Evolutionary conservation across 495 filamentous ascomycete genomes (phyloP).

Genomic region (Eremomyces bilateralis): DNA sequence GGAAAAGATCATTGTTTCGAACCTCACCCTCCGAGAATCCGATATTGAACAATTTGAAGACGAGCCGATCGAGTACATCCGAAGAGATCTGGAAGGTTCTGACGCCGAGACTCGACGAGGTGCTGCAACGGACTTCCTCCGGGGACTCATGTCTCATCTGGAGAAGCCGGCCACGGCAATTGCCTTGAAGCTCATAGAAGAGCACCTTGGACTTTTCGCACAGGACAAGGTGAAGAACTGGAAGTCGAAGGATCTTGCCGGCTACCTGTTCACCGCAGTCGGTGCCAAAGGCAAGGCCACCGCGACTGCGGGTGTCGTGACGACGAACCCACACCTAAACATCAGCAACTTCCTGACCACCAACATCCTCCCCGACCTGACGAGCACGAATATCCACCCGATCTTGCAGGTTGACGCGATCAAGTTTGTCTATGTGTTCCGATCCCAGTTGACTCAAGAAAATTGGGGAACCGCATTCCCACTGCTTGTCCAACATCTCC

Average conservation of each 20-base stretch:
- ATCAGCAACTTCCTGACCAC: conserved; percentile 84
- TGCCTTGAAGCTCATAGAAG: conserved; percentile 59
- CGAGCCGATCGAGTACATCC: conserved; percentile 96
- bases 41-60: conserved; percentile 95
- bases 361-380: conserved; percentile 65
- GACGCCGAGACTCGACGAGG: conserved; percentile 82
- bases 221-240: conserved; percentile 52
- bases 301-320: conserved; percentile 38
- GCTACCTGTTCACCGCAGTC: conserved; percentile 85
- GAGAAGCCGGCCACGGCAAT: conserved; percentile 62
- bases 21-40: conserved; percentile 69
- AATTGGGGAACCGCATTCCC: conserved; percentile 81
- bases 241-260: conserved; percentile 92
- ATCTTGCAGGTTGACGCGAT: conserved; percentile 94
- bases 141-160: conserved; percentile 70
- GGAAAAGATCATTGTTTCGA: conserved; percentile 87
- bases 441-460: conserved; percentile 64
- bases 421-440: conserved; percentile 90
- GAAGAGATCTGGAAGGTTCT: conserved; percentile 85
- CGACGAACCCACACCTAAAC: conserved; percentile 25
- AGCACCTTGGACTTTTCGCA: conserved; percentile 48
- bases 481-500: conserved; percentile 72
- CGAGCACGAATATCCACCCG: conserved; percentile 29
- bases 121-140: conserved; percentile 83
- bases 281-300: conserved; percentile 79